These are phyloP conservation scores for Linum usitatissimum DNA, from an alignment of 345 rosid species.

Conservation along the genomic window DNA sequence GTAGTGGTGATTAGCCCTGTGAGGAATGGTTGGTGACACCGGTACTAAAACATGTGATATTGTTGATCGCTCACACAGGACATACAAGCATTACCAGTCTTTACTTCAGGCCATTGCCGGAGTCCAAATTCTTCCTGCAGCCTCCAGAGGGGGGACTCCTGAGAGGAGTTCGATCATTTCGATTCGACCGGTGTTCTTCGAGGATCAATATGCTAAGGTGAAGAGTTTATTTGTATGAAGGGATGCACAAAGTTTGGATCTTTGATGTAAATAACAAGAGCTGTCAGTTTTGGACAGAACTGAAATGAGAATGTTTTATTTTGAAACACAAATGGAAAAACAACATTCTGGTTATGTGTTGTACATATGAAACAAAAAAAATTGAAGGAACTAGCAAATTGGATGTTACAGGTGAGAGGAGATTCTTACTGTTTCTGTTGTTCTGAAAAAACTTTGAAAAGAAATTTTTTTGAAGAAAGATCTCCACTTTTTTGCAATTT, in stretches of 20 bases:
- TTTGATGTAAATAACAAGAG: background rate
- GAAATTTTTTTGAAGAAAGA: too few relatives aligned
- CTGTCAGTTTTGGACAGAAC: conserved; percentile 2
- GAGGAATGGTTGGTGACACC: conserved; percentile 7
- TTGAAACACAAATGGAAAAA: background rate
- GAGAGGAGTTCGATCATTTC: conserved; percentile 58
- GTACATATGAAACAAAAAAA: too few relatives aligned
- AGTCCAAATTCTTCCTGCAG: conserved; percentile 66
- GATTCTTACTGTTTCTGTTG: conserved; percentile 3
- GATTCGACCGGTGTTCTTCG: conserved; percentile 87
- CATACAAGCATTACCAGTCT: conserved; percentile 79
- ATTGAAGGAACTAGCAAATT: conserved; percentile 3
- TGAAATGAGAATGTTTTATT: conserved; percentile 11
- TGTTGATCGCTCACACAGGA: conserved; percentile 78
- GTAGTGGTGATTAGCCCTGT: background rate
- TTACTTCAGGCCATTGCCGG: conserved; percentile 69
- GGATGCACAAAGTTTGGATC: background rate
- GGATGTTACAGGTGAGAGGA: conserved; percentile 1
- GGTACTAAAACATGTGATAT: conserved; percentile 42
- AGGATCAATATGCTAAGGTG: conserved; percentile 41
- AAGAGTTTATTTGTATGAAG: background rate
- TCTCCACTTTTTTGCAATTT: background rate
- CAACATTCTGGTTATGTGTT: too few relatives aligned
- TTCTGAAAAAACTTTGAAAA: too few relatives aligned
- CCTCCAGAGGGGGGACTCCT: conserved; percentile 87